These are phyloP conservation scores for Tuber borchii DNA, from an alignment of 495 filamentous ascomycete species.

Conservation along the genomic window DNA sequence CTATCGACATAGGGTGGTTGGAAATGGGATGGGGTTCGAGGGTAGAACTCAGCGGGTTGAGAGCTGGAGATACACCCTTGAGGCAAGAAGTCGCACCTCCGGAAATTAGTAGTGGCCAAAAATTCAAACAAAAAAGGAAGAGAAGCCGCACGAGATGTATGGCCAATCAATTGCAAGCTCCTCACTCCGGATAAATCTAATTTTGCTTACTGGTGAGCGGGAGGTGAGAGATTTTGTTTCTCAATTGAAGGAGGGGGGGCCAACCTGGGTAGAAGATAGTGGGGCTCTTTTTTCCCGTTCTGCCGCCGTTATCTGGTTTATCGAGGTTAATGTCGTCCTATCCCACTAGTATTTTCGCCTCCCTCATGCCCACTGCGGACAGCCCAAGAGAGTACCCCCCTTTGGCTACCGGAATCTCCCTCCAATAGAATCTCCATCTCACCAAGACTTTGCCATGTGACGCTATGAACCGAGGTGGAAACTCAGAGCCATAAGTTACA, in stretches of 20 bases:
- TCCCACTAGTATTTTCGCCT: too few relatives aligned
- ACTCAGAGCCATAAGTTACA: too few relatives aligned
- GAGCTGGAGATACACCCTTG: slow-evolving; percentile 18
- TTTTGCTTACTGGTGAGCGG: neutral
- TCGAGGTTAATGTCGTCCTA: too few relatives aligned
- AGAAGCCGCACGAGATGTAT: neutral
- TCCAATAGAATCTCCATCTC: too few relatives aligned
- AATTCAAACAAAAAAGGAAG: neutral
- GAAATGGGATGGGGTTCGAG: slow-evolving; percentile 37
- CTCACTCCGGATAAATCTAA: neutral
- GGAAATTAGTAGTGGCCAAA: neutral
- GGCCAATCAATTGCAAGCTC: neutral
- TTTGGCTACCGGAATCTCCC: too few relatives aligned
- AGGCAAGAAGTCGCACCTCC: slow-evolving; percentile 19
- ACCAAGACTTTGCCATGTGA: too few relatives aligned
- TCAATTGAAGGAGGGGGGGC: neutral
- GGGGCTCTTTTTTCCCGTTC: neutral
- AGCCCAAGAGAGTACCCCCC: too few relatives aligned
- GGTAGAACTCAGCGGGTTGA: slow-evolving; percentile 21
- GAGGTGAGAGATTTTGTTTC: neutral
- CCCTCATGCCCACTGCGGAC: too few relatives aligned
- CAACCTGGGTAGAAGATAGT: neutral
- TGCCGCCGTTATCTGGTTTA: too few relatives aligned
- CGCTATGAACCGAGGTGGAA: too few relatives aligned
- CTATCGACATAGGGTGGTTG: slow-evolving; percentile 42